Evolutionary conservation across 2,329 filamentous ascomycete genomes (phyloP), one percentile per base, ranked within the genome.

Genomic region (Ascochyta lentis): DNA sequence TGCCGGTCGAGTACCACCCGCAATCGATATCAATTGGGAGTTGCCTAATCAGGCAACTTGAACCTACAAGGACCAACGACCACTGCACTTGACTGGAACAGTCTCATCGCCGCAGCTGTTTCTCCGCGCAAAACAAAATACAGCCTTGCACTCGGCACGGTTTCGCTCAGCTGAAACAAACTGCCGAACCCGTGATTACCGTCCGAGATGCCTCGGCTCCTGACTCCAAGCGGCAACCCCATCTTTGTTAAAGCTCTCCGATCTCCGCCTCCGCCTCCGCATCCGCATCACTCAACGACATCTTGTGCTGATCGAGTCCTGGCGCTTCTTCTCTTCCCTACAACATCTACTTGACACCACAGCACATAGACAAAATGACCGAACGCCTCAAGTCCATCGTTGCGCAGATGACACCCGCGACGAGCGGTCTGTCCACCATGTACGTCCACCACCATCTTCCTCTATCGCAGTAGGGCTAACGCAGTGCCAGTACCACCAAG

Each of bases 331-430:
- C 31, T 19, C 13, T 41, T 35, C 13, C 22, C 16, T 9, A 37
- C 8, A 24, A 6, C 3, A 9, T 15, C 7, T 13, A 16, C 15
- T 7, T 22, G 9, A 33, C 26, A 10, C 42, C 38, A 43, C 22
- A 50, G 6, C 27, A 45, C 24, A 47, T 4, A 39, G 35, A 46
- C 59, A 73, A 43, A 3, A 75, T 76, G 73, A 84, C 88, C 60
- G 91, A 96, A 82, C 87, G 93, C 78, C 87, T 98, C 67, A 89
- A 86, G 71, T 93, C 90, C 64, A 90, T 98, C 71, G 84, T 96
- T 69, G 92, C 89, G 80, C 93, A 98, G 77, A 83, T 97, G 73
- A 83, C 89, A 56, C 90, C 91, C 46, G 85, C 85, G 66, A 87
- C 87, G 69, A 87, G 86, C 67, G 87, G 86, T 44, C 77, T 97